These are phyloP conservation scores for Schizosaccharomyces octosporus DNA, from an alignment of 805 yeast species.

Conservation along the genomic window DNA sequence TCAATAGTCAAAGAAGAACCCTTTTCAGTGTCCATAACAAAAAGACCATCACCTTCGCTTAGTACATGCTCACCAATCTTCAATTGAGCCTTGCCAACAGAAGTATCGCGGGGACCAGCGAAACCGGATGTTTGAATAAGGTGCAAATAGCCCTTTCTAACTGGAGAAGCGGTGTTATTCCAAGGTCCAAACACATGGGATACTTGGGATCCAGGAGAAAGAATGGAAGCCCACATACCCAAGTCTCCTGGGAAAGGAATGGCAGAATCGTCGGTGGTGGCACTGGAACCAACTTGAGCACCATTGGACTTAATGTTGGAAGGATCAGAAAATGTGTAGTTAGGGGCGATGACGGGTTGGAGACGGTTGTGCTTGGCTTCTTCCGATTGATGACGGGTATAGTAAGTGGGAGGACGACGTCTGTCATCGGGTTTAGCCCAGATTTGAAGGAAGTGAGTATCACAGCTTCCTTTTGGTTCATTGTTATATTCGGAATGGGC, in stretches of 20 bases:
- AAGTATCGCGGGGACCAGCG: background rate
- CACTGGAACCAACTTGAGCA: background rate
- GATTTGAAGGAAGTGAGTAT: background rate
- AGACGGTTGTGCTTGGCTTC: background rate
- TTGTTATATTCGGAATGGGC: background rate
- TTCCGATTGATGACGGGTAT: background rate
- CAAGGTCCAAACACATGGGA: background rate
- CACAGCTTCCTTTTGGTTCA: background rate
- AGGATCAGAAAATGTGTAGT: no score
- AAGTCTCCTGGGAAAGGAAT: background rate
- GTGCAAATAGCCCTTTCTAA: background rate
- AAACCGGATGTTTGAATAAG: background rate
- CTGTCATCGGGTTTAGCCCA: background rate
- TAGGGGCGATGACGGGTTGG: background rate
- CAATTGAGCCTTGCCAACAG: background rate
- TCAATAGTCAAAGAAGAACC: slow-evolving; percentile 6
- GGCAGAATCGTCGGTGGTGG: background rate
- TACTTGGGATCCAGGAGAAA: background rate
- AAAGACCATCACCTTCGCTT: background rate
- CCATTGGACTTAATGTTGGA: no score
- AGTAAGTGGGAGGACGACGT: background rate
- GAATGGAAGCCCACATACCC: background rate
- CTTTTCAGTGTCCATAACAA: slow-evolving; percentile 6
- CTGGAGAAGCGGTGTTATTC: background rate
- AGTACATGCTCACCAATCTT: background rate